Evolutionary conservation across 495 filamentous ascomycete species (phyloP).

Genomic region (Lasiosphaeria miniovina): DNA sequence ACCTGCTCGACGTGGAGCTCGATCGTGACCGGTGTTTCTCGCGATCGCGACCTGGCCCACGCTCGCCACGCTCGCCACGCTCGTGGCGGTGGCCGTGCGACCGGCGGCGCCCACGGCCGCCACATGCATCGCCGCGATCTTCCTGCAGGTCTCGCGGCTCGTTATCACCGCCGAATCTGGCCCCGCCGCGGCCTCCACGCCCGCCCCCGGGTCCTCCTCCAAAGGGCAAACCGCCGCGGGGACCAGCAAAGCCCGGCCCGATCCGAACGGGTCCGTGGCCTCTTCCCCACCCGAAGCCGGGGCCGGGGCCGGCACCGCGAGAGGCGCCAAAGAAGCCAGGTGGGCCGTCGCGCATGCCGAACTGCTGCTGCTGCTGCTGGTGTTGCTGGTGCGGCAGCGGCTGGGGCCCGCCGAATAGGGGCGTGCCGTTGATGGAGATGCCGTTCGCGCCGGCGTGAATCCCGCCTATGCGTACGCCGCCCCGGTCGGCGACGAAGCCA

Average conservation of each 20-base stretch:
- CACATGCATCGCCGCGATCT: not conserved
- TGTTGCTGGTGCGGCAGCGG: no score
- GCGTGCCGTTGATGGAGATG: slow-evolving; percentile 30
- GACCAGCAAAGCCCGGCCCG: not conserved
- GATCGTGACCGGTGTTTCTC: slow-evolving; percentile 16
- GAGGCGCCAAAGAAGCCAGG: no score
- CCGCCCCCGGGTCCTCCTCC: slow-evolving; percentile 6
- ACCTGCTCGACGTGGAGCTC: slow-evolving; percentile 6
- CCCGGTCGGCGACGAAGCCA: slow-evolving; percentile 38
- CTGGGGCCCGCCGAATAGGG: slow-evolving; percentile 19
- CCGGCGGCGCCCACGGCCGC: not conserved
- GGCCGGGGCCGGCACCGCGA: no score
- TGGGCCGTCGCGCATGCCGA: no score
- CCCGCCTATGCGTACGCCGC: slow-evolving; percentile 38
- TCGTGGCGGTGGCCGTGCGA: no score
- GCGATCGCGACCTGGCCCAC: slow-evolving; percentile 2
- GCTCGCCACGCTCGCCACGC: not conserved
- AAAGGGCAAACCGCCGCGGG: slow-evolving; percentile 3
- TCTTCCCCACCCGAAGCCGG: no score
- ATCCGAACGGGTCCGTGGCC: no score
- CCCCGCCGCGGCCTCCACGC: not conserved
- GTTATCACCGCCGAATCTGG: not conserved
- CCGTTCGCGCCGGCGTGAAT: slow-evolving; percentile 32
- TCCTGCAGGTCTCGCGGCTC: not conserved
- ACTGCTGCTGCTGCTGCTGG: no score